Evolutionary conservation across 257 asterid genomes (phyloP), one percentile per base, ranked within the genome.

Genomic region (Rehmannia glutinosa): DNA sequence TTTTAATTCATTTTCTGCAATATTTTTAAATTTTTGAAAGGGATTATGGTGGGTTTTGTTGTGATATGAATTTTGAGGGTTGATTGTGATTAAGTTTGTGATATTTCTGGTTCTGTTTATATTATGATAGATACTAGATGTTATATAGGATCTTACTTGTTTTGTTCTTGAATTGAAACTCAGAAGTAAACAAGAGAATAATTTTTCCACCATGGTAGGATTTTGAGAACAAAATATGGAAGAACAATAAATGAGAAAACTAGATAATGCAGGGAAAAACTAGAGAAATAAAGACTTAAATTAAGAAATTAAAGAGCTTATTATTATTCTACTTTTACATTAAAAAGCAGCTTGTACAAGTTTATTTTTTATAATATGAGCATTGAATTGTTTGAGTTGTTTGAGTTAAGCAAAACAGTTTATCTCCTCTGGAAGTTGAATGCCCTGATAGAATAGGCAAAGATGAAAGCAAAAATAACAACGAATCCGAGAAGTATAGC

Each of bases 391-490:
- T n/a, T n/a, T n/a, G n/a, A n/a, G n/a, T n/a, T n/a, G n/a, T n/a
- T n/a, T n/a, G n/a, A n/a, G n/a, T n/a, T n/a, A n/a, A n/a, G n/a
- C n/a, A n/a, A n/a, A n/a, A n/a, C n/a, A 23, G 12, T 28, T 53
- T 54, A 80, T 77, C 85, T 70, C 63, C 71, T 73, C 70, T 80
- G 84, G 78, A 79, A 79, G 73, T 79, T 79, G 58, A 79, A 72
- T 45, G 81, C 19, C 75, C 28, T 77, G 60, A 77, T 80, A 25
- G 80, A 51, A 41, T 51, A 76, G 36, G 82, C 80, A 30, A 80
- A 73, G 51, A 46, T 73, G 78, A 70, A 54, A 33, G 79, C 56
- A 36, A 74, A 77, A 43, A 77, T 24, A 12, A 59, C 73, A 1
- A 69, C 73, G 42, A 80, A 70, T 17, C 68, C 82, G 3, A 80